Evolutionary conservation across 306 rosid genomes (phyloP), one percentile per base, ranked within the genome.

Genomic region (Vigna reflexopilosa): DNA sequence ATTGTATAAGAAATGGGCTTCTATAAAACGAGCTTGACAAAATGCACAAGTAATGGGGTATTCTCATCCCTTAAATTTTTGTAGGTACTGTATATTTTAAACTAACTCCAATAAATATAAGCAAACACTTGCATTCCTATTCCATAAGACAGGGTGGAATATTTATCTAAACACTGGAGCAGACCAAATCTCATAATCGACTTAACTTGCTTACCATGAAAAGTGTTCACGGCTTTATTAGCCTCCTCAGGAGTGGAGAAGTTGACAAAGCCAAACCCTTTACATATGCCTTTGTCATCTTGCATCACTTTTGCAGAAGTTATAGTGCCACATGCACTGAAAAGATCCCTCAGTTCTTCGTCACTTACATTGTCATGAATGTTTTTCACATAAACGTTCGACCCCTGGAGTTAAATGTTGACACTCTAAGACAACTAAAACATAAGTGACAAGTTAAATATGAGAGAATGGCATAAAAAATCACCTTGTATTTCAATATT

Each of bases 231-330:
- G 66, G 97, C 98, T 85, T 88, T 91, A 64, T 81, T 86, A 48
- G 97, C 98, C 85, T 94, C 98, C 86, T 90, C 97, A 2, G 93
- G 90, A 65, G 84, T 87, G 76, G 96, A 90, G 85, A 91, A 94
- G 85, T 96, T 90, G 59, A 94, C 90, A 84, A 94, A 94, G 72
- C 98, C 97, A 85, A 91, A 94, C 64, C 98, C 98, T 78, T 78
- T 91, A 89, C 90, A 89, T 68, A 85, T 87, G 74, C 97, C 97
- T 81, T 86, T 90, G 36, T 87, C 88, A 78, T 91, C 89, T 61
- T 80, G 86, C 98, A 94, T 94, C 76, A 94, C 77, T 84, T 89
- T 91, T 72, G 83, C 91, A 38, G 98, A 94, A 81, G 98, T 91
- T 77, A 94, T 90, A 47, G 89, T 83, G 73, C 98, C 98, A 71